These are phyloP conservation scores for Jatropha multifida DNA, from an alignment of 441 rosid genomes.

Conservation along the genomic window DNA sequence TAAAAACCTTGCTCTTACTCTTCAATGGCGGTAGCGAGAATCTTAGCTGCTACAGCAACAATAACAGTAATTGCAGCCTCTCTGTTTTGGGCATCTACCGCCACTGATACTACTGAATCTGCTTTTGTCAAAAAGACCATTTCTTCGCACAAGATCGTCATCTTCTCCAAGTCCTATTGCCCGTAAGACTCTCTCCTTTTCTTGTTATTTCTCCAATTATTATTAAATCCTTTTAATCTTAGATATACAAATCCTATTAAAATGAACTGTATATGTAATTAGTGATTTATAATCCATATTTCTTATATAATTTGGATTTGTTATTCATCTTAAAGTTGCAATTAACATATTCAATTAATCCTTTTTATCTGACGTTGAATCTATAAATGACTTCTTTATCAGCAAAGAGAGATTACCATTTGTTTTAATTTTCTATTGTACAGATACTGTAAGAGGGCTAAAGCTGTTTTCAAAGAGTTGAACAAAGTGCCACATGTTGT, in stretches of 20 bases:
- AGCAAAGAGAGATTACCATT: not conserved
- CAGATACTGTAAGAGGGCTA: conserved; percentile 77
- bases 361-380: not conserved
- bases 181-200: conserved; percentile 42
- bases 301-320: too few species aligned
- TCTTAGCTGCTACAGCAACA: conserved; percentile 16
- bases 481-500: conserved; percentile 62
- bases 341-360: not conserved
- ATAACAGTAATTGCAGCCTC: conserved; percentile 24
- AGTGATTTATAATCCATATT: too few species aligned
- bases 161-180: conserved; percentile 96
- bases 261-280: too few species aligned
- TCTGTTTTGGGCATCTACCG: conserved; percentile 24
- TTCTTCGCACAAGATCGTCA: conserved; percentile 77
- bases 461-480: conserved; percentile 70
- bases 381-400: not conserved
- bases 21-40: conserved; percentile 34
- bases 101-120: conserved; percentile 38
- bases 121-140: conserved; percentile 69
- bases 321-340: too few species aligned
- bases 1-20: not conserved
- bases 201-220: not conserved
- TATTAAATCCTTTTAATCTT: not conserved
- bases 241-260: not conserved
- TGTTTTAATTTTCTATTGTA: conserved; percentile 16